Base-by-base conservation (phyloP, 129 eudicot species). In the Artemisia annua region DNA sequence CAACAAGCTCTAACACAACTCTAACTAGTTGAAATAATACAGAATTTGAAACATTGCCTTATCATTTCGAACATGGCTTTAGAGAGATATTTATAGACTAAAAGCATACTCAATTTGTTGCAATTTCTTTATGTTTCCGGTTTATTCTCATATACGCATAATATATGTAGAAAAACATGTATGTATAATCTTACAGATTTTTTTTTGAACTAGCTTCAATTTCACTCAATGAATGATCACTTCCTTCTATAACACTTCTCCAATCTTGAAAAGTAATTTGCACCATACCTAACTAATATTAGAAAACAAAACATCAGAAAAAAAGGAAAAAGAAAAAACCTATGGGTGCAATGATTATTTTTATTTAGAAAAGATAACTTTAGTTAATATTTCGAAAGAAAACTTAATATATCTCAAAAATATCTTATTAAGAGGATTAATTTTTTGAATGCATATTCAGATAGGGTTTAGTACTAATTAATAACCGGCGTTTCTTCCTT, bases 191-290 rank as follows among this genome's bases (percentile, higher is more conserved):
- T 13, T 24, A 18, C 52, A 69, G n/a, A 39, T 39, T 39, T 60
- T 56, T 20, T 66, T 70, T 72, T 28, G 20, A 72, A 62, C 78
- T 83, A 80, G 61, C 88, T 86, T 86, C 71, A 67, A 19, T 48
- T 78, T 61, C 73, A 86, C 91, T 86, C 91, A 56, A 59, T 59
- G 86, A 86, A 80, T 77, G 50, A 77, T 65, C 77, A 57, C 73
- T 86, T 78, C 77, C 87, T 86, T 83, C 63, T 53, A 78, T 56
- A 63, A 71, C 80, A 86, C 82, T 83, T 75, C 78, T 66, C 67
- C 64, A 51, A 67, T 76, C 24, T 28, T 52, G 44, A 82, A 73
- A 82, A 69, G 83, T 70, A 56, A 71, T 56, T 67, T 67, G 83
- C 62, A 69, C 65, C 64, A 17, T 67, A 79, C 84, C 78, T 67